phyloP scores from a whole-genome alignment of 2,329 filamentous ascomycete species.

The Dothiorella sarmentorum region DNA sequence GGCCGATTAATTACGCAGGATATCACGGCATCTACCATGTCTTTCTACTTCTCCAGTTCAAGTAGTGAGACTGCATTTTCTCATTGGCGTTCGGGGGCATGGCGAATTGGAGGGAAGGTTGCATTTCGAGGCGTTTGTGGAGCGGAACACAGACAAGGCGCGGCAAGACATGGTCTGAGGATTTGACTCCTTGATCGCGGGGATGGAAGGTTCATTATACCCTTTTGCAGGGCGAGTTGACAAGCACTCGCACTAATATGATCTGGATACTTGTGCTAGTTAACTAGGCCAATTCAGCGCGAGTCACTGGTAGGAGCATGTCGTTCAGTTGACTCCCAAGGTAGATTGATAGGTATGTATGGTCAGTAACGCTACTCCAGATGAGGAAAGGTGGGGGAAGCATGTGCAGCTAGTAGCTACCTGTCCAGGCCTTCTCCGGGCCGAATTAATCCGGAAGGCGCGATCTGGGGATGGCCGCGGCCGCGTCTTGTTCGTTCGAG shows the following conservation, averaged over 20 bases:
- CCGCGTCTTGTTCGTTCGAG: background rate
- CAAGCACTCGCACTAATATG: too few species aligned
- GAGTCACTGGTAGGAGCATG: too few species aligned
- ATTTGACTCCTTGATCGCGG: background rate
- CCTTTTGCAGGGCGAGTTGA: background rate
- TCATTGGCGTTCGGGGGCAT: background rate
- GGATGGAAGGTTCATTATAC: background rate
- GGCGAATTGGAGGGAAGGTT: background rate
- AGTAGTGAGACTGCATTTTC: background rate
- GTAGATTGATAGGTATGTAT: background rate
- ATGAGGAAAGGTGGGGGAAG: background rate
- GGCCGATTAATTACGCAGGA: background rate
- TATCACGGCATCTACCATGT: background rate
- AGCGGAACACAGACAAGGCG: background rate
- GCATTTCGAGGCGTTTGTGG: conserved; percentile 2
- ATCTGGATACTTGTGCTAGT: too few species aligned
- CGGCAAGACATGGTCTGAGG: background rate
- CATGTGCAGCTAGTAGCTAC: background rate
- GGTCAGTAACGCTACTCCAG: background rate
- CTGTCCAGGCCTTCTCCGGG: background rate
- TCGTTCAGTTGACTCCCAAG: too few species aligned
- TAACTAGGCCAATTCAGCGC: too few species aligned
- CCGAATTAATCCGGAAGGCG: background rate
- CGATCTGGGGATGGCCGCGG: background rate
- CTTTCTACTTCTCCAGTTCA: background rate